phyloP scores from a whole-genome alignment of 2,329 filamentous ascomycete genomes.

The Xylaria sp. region DNA sequence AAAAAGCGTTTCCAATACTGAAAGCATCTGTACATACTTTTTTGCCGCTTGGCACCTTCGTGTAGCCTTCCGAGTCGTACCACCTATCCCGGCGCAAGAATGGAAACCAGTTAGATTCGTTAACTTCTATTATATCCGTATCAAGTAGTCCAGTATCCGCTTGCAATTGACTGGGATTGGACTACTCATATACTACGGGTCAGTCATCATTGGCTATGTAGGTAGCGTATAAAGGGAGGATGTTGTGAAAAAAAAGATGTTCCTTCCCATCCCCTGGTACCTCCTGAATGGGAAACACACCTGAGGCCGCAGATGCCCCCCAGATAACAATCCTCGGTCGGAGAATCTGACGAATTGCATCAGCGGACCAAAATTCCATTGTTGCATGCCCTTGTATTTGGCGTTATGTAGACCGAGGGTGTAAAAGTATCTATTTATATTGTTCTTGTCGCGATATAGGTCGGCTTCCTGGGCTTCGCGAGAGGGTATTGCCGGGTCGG shows the following conservation, averaged over 20 bases:
- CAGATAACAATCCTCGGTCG: constrained; percentile 9
- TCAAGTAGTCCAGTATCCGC: neutral
- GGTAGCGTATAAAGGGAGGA: neutral
- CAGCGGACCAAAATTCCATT: constrained; percentile 6
- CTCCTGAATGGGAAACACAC: neutral
- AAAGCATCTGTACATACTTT: constrained; percentile 3
- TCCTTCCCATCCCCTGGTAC: neutral
- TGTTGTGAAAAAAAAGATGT: neutral
- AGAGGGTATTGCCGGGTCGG: too few relatives aligned
- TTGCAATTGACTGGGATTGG: neutral
- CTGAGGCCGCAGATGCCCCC: constrained; percentile 9
- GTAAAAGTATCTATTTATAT: neutral
- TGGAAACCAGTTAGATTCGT: constrained; percentile 17
- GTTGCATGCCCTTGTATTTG: neutral
- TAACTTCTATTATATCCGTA: constrained; percentile 14
- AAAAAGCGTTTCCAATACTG: neutral
- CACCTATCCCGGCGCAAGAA: constrained; percentile 23
- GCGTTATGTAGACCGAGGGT: neutral
- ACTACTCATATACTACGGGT: neutral
- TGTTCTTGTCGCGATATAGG: neutral
- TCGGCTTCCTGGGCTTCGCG: too few relatives aligned
- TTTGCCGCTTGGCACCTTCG: neutral
- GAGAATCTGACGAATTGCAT: constrained; percentile 19
- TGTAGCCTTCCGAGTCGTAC: neutral
- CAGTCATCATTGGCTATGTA: neutral